A percentile compares a stretch with the other conserved stretches of the same genome.
Evolutionary conservation across 2,329 filamentous ascomycete species (phyloP).

Genomic region (Exophiala calicioides): DNA sequence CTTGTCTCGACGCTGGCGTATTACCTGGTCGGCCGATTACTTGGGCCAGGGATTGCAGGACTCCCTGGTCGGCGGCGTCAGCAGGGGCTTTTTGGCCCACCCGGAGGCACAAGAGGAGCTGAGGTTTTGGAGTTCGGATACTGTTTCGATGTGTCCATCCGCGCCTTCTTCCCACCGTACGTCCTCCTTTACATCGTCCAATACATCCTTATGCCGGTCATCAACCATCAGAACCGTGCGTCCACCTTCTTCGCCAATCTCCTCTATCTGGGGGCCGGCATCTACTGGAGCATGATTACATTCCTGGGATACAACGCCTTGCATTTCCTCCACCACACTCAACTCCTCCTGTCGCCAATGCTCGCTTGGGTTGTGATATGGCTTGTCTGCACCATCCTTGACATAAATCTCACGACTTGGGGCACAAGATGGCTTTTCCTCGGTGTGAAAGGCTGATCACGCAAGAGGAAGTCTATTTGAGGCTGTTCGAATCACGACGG

Average conservation of each 20-base stretch:
- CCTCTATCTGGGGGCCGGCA: constrained; percentile 65
- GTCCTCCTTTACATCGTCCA: constrained; percentile 67
- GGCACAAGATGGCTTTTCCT: constrained; percentile 48
- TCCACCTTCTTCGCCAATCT: constrained; percentile 64
- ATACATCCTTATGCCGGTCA: constrained; percentile 65
- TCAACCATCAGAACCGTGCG: constrained; percentile 45
- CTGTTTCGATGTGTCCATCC: constrained; percentile 69
- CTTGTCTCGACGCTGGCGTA: constrained; percentile 63
- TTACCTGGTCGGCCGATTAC: constrained; percentile 62
- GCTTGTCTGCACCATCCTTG: constrained; percentile 52
- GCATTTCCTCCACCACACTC: constrained; percentile 67
- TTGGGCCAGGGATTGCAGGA: constrained; percentile 54
- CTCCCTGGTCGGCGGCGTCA: constrained; percentile 49
- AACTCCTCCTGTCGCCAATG: constrained; percentile 64
- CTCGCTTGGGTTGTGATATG: constrained; percentile 62
- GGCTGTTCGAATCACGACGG: too few species aligned
- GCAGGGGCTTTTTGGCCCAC: constrained; percentile 62
- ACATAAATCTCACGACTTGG: constrained; percentile 48
- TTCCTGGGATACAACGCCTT: constrained; percentile 70
- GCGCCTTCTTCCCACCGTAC: constrained; percentile 68
- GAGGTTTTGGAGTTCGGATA: constrained; percentile 70
- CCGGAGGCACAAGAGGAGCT: constrained; percentile 44
- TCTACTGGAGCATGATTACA: constrained; percentile 68
- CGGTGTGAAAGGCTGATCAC: constrained; percentile 37
- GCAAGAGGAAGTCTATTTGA: not conserved